Conservation (phyloP, 1,284 basidiomycete genomes). For the Malassezia arunalokei region DNA sequence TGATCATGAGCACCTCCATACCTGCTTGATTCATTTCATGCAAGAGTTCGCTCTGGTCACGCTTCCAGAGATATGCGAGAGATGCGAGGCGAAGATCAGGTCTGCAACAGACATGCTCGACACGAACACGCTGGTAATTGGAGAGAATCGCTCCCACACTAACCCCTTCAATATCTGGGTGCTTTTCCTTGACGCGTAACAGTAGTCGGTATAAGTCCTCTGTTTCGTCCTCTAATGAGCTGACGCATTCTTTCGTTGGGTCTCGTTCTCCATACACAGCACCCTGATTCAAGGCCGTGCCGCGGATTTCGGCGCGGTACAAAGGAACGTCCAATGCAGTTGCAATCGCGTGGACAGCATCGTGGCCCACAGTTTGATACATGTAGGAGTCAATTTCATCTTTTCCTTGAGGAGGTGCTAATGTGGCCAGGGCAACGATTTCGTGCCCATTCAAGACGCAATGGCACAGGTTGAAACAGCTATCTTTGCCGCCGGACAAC, state of each 20-base stretch:
- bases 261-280: constrained; percentile 64
- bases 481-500: constrained; percentile 94
- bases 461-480: constrained; percentile 88
- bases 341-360: constrained; percentile 77
- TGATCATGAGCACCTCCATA: constrained; percentile 76
- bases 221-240: constrained; percentile 68
- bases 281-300: constrained; percentile 66
- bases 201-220: constrained; percentile 81
- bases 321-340: constrained; percentile 74
- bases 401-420: constrained; percentile 73
- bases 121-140: constrained; percentile 88
- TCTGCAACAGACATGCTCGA: constrained; percentile 68
- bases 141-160: constrained; percentile 93
- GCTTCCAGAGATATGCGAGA: constrained; percentile 85
- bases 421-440: constrained; percentile 74
- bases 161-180: constrained; percentile 75
- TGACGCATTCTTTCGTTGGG: constrained; percentile 42
- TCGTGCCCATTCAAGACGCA: constrained; percentile 75
- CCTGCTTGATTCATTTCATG: constrained; percentile 72
- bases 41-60: constrained; percentile 70
- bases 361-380: constrained; percentile 95
- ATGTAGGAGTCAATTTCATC: constrained; percentile 98
- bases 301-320: constrained; percentile 66
- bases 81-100: constrained; percentile 62
- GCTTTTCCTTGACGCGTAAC: constrained; percentile 54